Conservation (phyloP, 2,329 filamentous ascomycete species). For the Colletotrichum sp. region DNA sequence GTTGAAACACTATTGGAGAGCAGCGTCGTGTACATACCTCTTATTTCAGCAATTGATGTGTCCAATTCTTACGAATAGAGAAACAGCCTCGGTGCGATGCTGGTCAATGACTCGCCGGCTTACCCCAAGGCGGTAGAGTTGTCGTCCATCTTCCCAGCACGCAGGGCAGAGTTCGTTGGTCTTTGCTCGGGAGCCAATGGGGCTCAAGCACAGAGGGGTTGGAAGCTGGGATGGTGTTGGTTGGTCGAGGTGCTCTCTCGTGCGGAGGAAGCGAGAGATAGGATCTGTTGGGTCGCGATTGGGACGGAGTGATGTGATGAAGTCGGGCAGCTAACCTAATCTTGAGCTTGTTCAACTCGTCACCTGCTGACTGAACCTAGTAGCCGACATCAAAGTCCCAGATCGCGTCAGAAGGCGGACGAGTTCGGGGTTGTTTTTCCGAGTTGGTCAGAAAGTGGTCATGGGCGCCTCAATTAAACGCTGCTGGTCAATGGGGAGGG, state of each 20-base stretch:
- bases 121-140: neutral
- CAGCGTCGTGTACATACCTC: neutral
- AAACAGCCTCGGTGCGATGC: neutral
- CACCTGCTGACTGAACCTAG: neutral
- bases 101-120: neutral
- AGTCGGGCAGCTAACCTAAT: neutral
- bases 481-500: too few species aligned
- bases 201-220: neutral
- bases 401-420: too few species aligned
- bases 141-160: neutral
- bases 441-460: fast-evolving
- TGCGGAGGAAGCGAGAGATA: too few species aligned
- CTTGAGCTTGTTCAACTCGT: neutral
- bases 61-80: neutral
- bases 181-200: neutral
- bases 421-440: neutral
- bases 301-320: neutral
- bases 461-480: neutral
- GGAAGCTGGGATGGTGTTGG: neutral
- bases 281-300: neutral
- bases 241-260: too few species aligned
- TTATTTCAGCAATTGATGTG: neutral
- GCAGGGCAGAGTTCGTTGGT: neutral
- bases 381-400: neutral
- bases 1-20: neutral